phyloP scores from a whole-genome alignment of 306 rosid species.

The Macrotyloma uniflorum region DNA sequence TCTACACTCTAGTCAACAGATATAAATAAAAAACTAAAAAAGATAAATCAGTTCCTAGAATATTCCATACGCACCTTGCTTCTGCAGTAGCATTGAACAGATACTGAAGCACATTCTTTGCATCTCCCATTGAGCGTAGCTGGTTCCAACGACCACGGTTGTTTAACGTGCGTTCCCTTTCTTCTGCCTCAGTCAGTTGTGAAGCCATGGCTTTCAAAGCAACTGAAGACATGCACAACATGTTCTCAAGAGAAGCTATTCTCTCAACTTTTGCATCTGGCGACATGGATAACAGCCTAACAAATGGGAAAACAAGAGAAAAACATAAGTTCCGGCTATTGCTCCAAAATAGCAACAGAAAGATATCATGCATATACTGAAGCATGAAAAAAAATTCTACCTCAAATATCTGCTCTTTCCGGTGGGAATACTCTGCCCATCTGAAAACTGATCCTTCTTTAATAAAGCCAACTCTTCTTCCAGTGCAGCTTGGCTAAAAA shows the following conservation, averaged over 20 bases:
- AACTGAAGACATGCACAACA: slow-evolving; percentile 69
- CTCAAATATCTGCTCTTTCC: slow-evolving; percentile 61
- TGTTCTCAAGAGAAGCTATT: slow-evolving; percentile 76
- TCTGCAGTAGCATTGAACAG: slow-evolving; percentile 66
- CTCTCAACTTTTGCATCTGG: slow-evolving; percentile 65
- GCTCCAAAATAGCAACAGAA: slow-evolving; percentile 32
- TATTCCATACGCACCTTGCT: slow-evolving; percentile 61
- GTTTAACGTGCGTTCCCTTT: slow-evolving; percentile 59
- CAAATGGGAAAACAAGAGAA: slow-evolving; percentile 23
- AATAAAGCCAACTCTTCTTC: slow-evolving; percentile 67
- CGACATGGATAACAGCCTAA: slow-evolving; percentile 72
- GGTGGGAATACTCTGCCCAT: slow-evolving; percentile 46
- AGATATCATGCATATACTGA: slow-evolving; percentile 10
- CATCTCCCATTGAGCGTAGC: slow-evolving; percentile 80
- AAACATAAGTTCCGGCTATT: slow-evolving; percentile 21
- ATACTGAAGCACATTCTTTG: slow-evolving; percentile 70
- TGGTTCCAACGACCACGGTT: slow-evolving; percentile 82
- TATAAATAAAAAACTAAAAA: slow-evolving; percentile 22
- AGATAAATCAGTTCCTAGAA: slow-evolving; percentile 29
- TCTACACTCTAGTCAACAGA: slow-evolving; percentile 1
- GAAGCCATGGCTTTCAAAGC: slow-evolving; percentile 72
- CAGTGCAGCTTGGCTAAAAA: slow-evolving; percentile 60
- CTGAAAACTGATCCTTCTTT: slow-evolving; percentile 62
- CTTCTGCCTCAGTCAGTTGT: slow-evolving; percentile 78
- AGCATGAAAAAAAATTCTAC: slow-evolving; percentile 33